Percentiles rank a stretch among this genome's conserved stretches.
phyloP scores from a whole-genome alignment of 2,329 filamentous ascomycete species.

The Hypocreales sp. region DNA sequence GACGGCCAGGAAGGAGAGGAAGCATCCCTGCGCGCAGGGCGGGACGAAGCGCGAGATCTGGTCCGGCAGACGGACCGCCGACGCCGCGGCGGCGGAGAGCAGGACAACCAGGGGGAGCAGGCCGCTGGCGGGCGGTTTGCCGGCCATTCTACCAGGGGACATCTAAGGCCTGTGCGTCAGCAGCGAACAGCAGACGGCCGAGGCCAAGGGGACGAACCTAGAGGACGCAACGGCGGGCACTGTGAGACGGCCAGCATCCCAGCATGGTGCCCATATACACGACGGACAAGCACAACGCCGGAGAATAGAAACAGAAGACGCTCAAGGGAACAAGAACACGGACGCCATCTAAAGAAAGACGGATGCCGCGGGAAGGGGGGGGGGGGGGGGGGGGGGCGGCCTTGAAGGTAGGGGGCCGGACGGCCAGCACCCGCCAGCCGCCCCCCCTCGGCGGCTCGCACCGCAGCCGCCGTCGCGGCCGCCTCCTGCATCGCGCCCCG shows the following conservation, averaged over 20 bases:
- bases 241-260: constrained; percentile 21
- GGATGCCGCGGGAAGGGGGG: no score
- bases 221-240: constrained; percentile 1
- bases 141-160: constrained; percentile 27
- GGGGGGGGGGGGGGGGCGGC: no score
- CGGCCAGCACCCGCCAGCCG: no score
- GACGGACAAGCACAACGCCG: no score
- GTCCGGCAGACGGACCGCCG: constrained; percentile 16
- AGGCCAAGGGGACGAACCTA: constrained; percentile 3
- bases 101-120: constrained; percentile 17
- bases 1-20: constrained; percentile 44
- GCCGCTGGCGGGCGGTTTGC: constrained; percentile 13
- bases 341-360: no score
- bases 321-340: no score
- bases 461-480: no score
- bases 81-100: constrained; percentile 10
- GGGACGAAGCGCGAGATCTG: constrained; percentile 33
- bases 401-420: no score
- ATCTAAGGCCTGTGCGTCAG: constrained; percentile 14
- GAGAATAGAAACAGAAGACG: no score
- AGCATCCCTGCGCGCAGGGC: constrained; percentile 42
- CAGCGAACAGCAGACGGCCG: background rate
- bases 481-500: no score
- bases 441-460: no score
- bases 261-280: constrained; percentile 14